Conservation (phyloP, 306 rosid species). For the Arachis hypogaea region DNA sequence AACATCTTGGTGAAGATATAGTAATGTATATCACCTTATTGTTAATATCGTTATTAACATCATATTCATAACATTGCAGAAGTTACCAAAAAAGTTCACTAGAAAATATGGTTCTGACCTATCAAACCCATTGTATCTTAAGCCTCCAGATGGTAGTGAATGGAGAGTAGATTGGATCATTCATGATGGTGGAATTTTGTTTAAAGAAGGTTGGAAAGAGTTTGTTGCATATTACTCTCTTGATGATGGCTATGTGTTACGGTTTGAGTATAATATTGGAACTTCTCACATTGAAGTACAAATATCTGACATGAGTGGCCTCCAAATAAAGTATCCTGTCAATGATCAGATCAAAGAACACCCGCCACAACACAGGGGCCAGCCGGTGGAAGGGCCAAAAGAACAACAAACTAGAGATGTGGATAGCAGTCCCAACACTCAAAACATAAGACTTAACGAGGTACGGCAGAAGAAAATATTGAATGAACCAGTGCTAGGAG, state of each 20-base stretch:
- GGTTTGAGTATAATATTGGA: constrained; percentile 15
- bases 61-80: neutral
- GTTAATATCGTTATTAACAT: neutral
- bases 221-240: constrained; percentile 8
- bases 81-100: neutral
- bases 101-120: constrained; percentile 1
- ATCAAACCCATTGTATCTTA: neutral
- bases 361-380: no score
- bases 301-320: constrained; percentile 21
- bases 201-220: constrained; percentile 10
- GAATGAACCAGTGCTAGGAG: neutral
- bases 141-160: constrained; percentile 2
- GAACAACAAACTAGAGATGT: no score
- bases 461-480: no score
- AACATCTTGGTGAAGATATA: no score
- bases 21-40: no score
- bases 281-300: constrained; percentile 9
- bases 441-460: no score
- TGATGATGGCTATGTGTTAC: neutral
- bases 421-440: no score
- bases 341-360: neutral
- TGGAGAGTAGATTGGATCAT: constrained; percentile 4
- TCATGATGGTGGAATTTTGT: neutral
- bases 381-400: no score
- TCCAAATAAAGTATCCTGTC: constrained; percentile 36